phyloP scores from a whole-genome alignment of 2,329 filamentous ascomycete species.

The Chaetomium strumarium region DNA sequence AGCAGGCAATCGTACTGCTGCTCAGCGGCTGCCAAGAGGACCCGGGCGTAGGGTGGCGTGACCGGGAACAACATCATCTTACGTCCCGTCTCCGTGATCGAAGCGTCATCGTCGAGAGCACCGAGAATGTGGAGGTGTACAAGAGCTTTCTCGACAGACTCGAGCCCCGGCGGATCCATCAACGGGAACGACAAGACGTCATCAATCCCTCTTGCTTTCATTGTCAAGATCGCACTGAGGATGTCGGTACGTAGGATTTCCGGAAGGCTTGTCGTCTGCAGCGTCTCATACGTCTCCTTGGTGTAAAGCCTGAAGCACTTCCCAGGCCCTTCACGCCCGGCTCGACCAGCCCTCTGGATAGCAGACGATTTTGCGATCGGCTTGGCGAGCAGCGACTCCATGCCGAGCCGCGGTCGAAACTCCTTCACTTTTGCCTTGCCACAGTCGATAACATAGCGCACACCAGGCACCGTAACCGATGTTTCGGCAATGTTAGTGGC shows the following conservation, averaged over 20 bases:
- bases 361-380: slow-evolving; percentile 91
- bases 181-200: slow-evolving; percentile 80
- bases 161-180: slow-evolving; percentile 71
- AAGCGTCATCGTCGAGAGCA: slow-evolving; percentile 65
- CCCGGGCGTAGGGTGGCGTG: slow-evolving; percentile 71
- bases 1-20: slow-evolving; percentile 66
- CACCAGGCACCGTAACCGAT: slow-evolving; percentile 89
- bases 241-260: slow-evolving; percentile 91
- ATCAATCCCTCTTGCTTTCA: slow-evolving; percentile 85
- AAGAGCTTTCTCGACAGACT: slow-evolving; percentile 75
- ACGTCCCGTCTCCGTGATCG: slow-evolving; percentile 66
- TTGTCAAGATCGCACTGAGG: slow-evolving; percentile 76
- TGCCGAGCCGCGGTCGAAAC: slow-evolving; percentile 74
- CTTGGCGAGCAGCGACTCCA: slow-evolving; percentile 86
- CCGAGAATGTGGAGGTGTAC: slow-evolving; percentile 73
- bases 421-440: slow-evolving; percentile 94
- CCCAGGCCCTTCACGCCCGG: slow-evolving; percentile 84
- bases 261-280: slow-evolving; percentile 71
- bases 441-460: slow-evolving; percentile 84
- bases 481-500: slow-evolving; percentile 99
- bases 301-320: slow-evolving; percentile 90
- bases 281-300: slow-evolving; percentile 61
- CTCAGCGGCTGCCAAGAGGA: slow-evolving; percentile 71
- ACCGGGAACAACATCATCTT: slow-evolving; percentile 81
- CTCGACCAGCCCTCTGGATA: slow-evolving; percentile 84